phyloP scores from a whole-genome alignment of 2,329 filamentous ascomycete species.

The Fusarium ramigenum region DNA sequence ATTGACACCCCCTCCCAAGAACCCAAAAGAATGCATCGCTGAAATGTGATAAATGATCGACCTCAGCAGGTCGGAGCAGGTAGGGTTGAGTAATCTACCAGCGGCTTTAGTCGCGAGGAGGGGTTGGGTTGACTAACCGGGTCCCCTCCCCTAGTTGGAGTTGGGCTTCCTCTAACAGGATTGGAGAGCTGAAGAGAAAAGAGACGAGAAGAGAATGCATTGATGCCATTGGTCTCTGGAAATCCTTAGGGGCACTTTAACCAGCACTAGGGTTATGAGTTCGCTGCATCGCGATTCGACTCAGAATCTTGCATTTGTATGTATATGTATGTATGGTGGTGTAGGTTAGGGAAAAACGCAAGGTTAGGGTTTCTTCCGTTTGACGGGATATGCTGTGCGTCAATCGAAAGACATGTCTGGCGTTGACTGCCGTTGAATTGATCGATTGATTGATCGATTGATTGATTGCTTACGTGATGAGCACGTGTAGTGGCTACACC shows the following conservation, averaged over 20 bases:
- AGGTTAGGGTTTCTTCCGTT: conserved; percentile 1
- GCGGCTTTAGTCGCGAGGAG: conserved; percentile 11
- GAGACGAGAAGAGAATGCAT: conserved; percentile 25
- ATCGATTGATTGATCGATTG: conserved; percentile 15
- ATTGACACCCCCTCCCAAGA: background rate
- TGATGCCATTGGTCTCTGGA: conserved; percentile 10
- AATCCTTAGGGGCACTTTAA: conserved; percentile 6
- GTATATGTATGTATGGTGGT: background rate
- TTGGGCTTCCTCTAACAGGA: background rate
- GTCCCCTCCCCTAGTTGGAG: conserved; percentile 23
- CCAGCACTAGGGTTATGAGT: conserved; percentile 7
- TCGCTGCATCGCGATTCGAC: conserved; percentile 11
- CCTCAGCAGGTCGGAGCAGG: conserved; percentile 8
- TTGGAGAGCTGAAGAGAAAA: conserved; percentile 23
- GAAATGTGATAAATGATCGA: conserved; percentile 33
- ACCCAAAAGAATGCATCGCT: background rate
- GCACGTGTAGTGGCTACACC: conserved; percentile 19
- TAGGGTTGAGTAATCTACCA: conserved; percentile 19
- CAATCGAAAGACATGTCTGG: conserved; percentile 20
- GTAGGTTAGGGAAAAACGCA: background rate
- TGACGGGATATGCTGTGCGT: conserved; percentile 19
- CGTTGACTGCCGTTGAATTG: conserved; percentile 18
- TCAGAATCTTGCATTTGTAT: background rate
- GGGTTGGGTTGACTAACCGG: conserved; percentile 1
- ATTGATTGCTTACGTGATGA: conserved; percentile 9